Base-by-base conservation (phyloP, 2,329 filamentous ascomycete species). In the Arthrobotrys pseudoclavata region DNA sequence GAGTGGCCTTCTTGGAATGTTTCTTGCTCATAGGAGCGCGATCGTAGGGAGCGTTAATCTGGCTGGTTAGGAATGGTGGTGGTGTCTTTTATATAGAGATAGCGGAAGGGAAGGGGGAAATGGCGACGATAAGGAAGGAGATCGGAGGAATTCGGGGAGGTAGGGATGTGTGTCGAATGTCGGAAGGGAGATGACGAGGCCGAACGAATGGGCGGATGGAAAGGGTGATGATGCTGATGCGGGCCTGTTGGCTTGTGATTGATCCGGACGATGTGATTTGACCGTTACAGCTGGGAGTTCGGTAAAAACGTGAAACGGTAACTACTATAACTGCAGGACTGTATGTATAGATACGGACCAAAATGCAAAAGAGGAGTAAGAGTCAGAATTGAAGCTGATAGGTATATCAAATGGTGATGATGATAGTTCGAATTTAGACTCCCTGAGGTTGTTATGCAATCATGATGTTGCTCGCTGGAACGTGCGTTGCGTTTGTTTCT, bases 1-100 rank as follows among this genome's bases (percentile, higher is more conserved):
- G 18, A n/a, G 70, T 47, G 37, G 70, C 45, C 72, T 76, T 69
- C 42, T 71, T 71, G 31, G 67, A 29, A 20, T 61, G 74, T 77
- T 77, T 77, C 61, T 63, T 77, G 74, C 74, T 77, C 74, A 77
- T 77, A 77, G 74, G 66, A 77, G 70, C 74, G 74, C 74, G 74
- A 77, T 77, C 67, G 24, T 13, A 55, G 29, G 31, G 9, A 53
- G 37, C 42, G 66, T 47, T 37, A 57, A 62, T 55, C 29, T 47
- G 61, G 61, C 15, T 4, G 47, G 34, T 47, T 47, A 26, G 50
- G 48, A 12, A 0, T 9, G 24, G 40, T 29, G 22, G 37, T 3
- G 37, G 37, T n/a, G 37, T 22, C 55, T 40, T n/a, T 60, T 60
- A 60, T 34, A 40, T 57, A 22, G 7, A 57, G 52, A 40, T 40